Base-by-base conservation (phyloP, 768 basidiomycete species). In the Kwoniella botswanensis region DNA sequence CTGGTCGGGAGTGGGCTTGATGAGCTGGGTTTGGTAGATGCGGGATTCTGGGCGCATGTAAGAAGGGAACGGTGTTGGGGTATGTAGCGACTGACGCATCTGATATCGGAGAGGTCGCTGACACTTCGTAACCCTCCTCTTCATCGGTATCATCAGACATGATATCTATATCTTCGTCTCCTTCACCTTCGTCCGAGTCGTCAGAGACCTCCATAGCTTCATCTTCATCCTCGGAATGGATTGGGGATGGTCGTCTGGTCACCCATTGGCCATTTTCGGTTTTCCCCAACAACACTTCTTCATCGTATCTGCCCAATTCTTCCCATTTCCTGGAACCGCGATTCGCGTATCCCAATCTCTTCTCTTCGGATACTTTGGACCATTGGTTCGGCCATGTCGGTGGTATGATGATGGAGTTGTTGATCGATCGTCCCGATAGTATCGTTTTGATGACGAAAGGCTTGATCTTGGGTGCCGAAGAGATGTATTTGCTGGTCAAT, bases 381-480 rank as follows among this genome's bases (percentile, higher is more conserved):
- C 79, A 80, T 63, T 72, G 73, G 3, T 17, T 24, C 2, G 79
- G 79, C 67, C 68, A 80, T 18, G 60, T 52, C 18, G 82, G 82
- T 4, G 82, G 73, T 21, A 83, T 57, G 35, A 79, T 61, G 29
- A 83, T 70, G 26, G 79, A 77, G 54, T 83, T 83, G 67, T 83
- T 83, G 77, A 83, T 83, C 11, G 78, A 76, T 15, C 72, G 41
- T 15, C 77, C 75, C 4, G 76, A 77, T 5, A 83, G 69, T 9
- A 71, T 75, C 7, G 74, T 60, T 17, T 70, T 71, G 26, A 83
- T 60, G 0, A 55, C 35, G 68, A 78, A 81, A 11, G 78, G 75
- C 26, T 63, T 66, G 12, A 71, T 61, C 9, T 50, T 71, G 13
- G 69, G 50, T 2, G 63, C 26, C 2, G 65, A 46, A 11, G 69